Conservation (phyloP, 2,329 filamentous ascomycete genomes). For the Didymella segeticola region DNA sequence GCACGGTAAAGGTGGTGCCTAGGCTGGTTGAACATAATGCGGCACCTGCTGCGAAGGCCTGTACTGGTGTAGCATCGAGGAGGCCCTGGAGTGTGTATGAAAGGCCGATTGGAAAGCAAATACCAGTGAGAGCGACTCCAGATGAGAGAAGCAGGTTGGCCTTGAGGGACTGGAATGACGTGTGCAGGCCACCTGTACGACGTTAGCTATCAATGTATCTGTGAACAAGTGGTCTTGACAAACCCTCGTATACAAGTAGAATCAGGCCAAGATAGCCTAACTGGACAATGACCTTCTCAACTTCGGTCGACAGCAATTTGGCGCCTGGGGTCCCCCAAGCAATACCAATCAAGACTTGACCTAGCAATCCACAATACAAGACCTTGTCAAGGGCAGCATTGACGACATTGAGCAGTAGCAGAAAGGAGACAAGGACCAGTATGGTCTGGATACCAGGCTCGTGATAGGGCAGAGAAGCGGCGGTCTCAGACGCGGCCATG, state of each 20-base stretch:
- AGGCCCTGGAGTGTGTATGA: slow-evolving; percentile 67
- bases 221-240: neutral
- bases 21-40: slow-evolving; percentile 77
- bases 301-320: slow-evolving; percentile 61
- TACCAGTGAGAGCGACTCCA: slow-evolving; percentile 70
- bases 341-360: slow-evolving; percentile 74
- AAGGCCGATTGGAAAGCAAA: slow-evolving; percentile 67
- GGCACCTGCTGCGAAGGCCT: slow-evolving; percentile 76
- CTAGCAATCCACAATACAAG: slow-evolving; percentile 74
- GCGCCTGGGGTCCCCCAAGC: slow-evolving; percentile 72
- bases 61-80: slow-evolving; percentile 59
- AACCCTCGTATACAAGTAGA: slow-evolving; percentile 73
- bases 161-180: slow-evolving; percentile 60
- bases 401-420: slow-evolving; percentile 67
- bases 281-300: slow-evolving; percentile 65
- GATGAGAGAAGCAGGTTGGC: slow-evolving; percentile 67
- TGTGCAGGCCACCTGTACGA: slow-evolving; percentile 64
- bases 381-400: slow-evolving; percentile 65
- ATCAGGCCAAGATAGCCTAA: slow-evolving; percentile 78
- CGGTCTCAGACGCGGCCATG: slow-evolving; percentile 32
- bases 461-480: slow-evolving; percentile 61
- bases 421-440: slow-evolving; percentile 66
- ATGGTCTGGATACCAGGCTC: slow-evolving; percentile 68
- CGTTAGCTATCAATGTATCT: slow-evolving; percentile 9
- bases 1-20: slow-evolving; percentile 72